Evolutionary conservation across 2,329 filamentous ascomycete genomes (phyloP).

Genomic region (Fusarium sp.): DNA sequence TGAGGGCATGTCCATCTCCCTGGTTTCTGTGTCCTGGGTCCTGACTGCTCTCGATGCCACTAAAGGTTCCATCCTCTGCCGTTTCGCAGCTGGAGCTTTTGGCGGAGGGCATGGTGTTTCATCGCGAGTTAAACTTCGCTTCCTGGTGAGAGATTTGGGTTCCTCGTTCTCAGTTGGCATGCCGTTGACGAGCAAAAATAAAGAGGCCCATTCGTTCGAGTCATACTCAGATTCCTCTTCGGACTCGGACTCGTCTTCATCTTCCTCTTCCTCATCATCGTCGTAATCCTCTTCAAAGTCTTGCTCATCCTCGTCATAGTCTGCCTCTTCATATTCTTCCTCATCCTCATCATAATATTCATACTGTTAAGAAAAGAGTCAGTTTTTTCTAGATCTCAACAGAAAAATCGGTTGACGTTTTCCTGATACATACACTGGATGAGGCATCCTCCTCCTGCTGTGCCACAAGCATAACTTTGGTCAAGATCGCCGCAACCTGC

Average conservation of each 20-base stretch:
- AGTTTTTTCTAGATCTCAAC: neutral
- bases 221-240: conserved; percentile 16
- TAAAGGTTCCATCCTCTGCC: conserved; percentile 24
- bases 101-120: conserved; percentile 21
- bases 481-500: conserved; percentile 23
- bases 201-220: conserved; percentile 15
- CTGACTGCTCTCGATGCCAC: neutral
- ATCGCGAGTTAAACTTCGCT: conserved; percentile 28
- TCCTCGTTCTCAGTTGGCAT: conserved; percentile 25
- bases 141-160: conserved; percentile 17
- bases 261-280: conserved; percentile 21
- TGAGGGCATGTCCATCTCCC: neutral
- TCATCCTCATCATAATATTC: conserved; percentile 31
- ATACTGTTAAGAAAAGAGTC: conserved; percentile 28
- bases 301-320: neutral
- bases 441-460: conserved; percentile 16
- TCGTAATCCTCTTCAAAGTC: conserved; percentile 20
- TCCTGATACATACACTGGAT: conserved; percentile 28
- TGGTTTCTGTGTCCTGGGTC: neutral
- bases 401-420: neutral
- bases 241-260: conserved; percentile 3
- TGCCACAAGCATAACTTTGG: conserved; percentile 16
- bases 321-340: neutral
- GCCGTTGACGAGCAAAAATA: conserved; percentile 14
- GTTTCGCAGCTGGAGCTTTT: conserved; percentile 26